Conservation (phyloP, 768 basidiomycete genomes). For the Xerocomellus chrysenteron region DNA sequence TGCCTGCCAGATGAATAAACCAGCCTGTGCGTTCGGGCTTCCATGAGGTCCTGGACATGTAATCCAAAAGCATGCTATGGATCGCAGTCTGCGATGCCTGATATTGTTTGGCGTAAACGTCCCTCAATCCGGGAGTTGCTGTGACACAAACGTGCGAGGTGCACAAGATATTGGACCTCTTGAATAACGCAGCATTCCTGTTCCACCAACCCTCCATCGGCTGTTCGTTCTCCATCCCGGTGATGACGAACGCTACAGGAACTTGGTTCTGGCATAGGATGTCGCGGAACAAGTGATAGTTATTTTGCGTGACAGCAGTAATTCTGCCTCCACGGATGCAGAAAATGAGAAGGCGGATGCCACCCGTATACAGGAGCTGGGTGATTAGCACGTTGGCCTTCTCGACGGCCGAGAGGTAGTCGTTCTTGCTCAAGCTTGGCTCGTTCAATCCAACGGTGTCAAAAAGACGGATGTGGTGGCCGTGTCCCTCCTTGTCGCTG, state of each 20-base stretch:
- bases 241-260: slow-evolving; percentile 31
- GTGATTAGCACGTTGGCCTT: slow-evolving; percentile 33
- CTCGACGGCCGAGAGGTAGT: slow-evolving; percentile 26
- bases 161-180: slow-evolving; percentile 13
- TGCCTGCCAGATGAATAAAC: slow-evolving; percentile 23
- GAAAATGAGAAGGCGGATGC: slow-evolving; percentile 30
- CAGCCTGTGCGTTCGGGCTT: slow-evolving; percentile 16
- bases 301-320: slow-evolving; percentile 21
- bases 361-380: slow-evolving; percentile 26
- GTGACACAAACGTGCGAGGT: slow-evolving; percentile 41
- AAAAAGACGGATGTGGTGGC: slow-evolving; percentile 24
- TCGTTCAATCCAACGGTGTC: slow-evolving; percentile 36
- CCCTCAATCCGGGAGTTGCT: slow-evolving; percentile 24
- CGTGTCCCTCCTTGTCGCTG: background rate
- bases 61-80: slow-evolving; percentile 16
- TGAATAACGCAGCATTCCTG: slow-evolving; percentile 32
- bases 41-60: slow-evolving; percentile 22
- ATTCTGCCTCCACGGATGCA: slow-evolving; percentile 35
- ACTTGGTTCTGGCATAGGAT: slow-evolving; percentile 31
- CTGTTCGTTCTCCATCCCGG: slow-evolving; percentile 29
- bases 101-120: slow-evolving; percentile 29
- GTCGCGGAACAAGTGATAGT: slow-evolving; percentile 30
- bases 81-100: slow-evolving; percentile 30
- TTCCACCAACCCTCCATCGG: slow-evolving; percentile 35
- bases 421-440: slow-evolving; percentile 13